phyloP scores from a whole-genome alignment of 108 stramenopile genomes.

The Nitzschia sp. region DNA sequence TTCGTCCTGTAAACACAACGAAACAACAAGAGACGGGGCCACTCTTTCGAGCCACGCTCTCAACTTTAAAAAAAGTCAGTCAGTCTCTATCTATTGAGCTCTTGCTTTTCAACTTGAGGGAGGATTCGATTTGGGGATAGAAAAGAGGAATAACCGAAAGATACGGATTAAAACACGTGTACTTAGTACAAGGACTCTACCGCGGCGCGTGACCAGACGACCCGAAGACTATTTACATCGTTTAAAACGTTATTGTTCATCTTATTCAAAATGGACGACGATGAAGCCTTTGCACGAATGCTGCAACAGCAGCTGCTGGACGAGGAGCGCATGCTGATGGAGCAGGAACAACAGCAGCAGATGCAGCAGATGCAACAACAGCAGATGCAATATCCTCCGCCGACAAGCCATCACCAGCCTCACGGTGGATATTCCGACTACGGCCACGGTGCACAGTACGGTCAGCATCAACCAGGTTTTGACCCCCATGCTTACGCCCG shows the following conservation, averaged over 20 bases:
- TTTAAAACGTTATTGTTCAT: neutral
- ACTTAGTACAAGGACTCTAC: no score
- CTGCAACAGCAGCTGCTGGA: constrained; percentile 31
- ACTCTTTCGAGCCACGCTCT: no score
- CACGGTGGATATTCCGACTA: neutral
- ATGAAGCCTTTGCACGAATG: constrained; percentile 29
- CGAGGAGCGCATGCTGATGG: constrained; percentile 15
- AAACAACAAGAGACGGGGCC: no score
- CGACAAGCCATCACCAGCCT: neutral
- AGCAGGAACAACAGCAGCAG: neutral
- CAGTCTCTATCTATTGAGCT: no score
- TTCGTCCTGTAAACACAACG: no score
- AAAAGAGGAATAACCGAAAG: no score
- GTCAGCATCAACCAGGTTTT: neutral
- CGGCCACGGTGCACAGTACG: neutral
- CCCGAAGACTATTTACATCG: no score
- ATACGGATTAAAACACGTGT: no score
- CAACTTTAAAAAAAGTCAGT: no score
- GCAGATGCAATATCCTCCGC: neutral
- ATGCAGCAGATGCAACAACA: neutral
- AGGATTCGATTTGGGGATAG: no score
- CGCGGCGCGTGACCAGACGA: no score
- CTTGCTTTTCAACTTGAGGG: no score
- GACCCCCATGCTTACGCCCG: neutral
- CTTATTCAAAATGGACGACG: constrained; percentile 6